phyloP scores from a whole-genome alignment of 495 filamentous ascomycete species.

The Oidiodendron maius region DNA sequence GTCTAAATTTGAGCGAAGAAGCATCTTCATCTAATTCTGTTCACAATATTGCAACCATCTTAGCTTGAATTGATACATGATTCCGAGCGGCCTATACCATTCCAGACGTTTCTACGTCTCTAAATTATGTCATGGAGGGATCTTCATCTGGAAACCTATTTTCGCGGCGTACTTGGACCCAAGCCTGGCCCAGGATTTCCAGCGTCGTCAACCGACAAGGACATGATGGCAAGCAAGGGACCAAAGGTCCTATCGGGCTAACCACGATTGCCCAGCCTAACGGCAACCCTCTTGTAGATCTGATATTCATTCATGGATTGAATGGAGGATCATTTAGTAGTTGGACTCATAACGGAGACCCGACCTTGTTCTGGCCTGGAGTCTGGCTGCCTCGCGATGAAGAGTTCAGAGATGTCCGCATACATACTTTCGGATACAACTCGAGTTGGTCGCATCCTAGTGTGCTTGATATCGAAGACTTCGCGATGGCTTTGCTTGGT shows the following conservation, averaged over 20 bases:
- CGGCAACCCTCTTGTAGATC: not conserved
- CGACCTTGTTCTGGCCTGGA: conserved; percentile 12
- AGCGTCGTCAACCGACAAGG: too few relatives aligned
- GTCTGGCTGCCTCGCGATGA: conserved; percentile 16
- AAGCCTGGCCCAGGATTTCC: too few relatives aligned
- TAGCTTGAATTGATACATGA: too few relatives aligned
- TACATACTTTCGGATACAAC: conserved; percentile 14
- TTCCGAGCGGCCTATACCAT: too few relatives aligned
- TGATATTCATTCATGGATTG: not conserved
- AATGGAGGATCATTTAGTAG: not conserved
- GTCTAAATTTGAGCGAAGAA: too few relatives aligned
- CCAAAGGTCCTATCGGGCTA: not conserved
- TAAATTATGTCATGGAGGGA: too few relatives aligned
- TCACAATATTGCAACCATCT: too few relatives aligned
- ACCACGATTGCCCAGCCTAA: not conserved
- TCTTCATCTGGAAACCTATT: too few relatives aligned
- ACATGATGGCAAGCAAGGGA: too few relatives aligned
- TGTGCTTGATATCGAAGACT: conserved; percentile 1
- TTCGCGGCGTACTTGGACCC: too few relatives aligned
- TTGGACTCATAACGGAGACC: not conserved
- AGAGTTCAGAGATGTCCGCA: conserved; percentile 4
- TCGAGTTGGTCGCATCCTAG: not conserved
- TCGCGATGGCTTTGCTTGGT: conserved; percentile 26
- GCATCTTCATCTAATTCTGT: too few relatives aligned
- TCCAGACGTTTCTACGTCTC: too few relatives aligned